Evolutionary conservation across 192 early-diverging fungal species (phyloP), one percentile per base, ranked within the genome.

Genomic region (Mortierella alpina): DNA sequence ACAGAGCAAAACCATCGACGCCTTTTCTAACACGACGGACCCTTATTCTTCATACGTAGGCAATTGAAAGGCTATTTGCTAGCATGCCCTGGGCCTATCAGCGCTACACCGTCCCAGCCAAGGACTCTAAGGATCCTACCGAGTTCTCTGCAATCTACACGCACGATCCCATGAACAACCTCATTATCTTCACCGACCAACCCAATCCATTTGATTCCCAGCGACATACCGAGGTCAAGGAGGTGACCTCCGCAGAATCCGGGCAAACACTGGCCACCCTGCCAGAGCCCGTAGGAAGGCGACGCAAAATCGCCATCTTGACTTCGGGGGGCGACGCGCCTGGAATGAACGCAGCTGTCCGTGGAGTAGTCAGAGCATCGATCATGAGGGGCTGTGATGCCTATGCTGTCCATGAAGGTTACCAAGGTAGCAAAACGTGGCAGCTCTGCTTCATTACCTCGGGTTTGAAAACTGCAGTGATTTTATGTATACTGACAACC

Each of bases 261-360:
- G 53, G 18, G 9, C 13, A 20, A 17, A 62, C 63, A 41, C 42
- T 59, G 22, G 2, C 42, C 0, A 13, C 66, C 5, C 18, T 59
- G 18, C 47, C 48, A 31, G 2, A 20, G 2, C 6, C 18, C 13
- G 17, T 10, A 8, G 71, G 41, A 51, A 62, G 53, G 4, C 69
- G 64, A 22, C 95, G 96, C 84, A 92, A 91, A 77, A 96, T 99
- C 86, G 97, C 95, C 40, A 89, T 99, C 40, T 82, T 99, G 46
- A 99, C 97, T 12, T 94, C 92, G 47, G 97, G 97, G 42, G 97
- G 97, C 44, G 97, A 99, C 79, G 92, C 94, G 12, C 93, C 92
- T n/a, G 97, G 97, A 39, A 99, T 99, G 97, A 99, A 99, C 73
- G 93, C 97, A 23, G 93, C 92, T 31, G 97, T 99, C 40, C 87